Evolutionary conservation across 73 alveolate species (phyloP).

Genomic region (Durusdinium trenchii): DNA sequence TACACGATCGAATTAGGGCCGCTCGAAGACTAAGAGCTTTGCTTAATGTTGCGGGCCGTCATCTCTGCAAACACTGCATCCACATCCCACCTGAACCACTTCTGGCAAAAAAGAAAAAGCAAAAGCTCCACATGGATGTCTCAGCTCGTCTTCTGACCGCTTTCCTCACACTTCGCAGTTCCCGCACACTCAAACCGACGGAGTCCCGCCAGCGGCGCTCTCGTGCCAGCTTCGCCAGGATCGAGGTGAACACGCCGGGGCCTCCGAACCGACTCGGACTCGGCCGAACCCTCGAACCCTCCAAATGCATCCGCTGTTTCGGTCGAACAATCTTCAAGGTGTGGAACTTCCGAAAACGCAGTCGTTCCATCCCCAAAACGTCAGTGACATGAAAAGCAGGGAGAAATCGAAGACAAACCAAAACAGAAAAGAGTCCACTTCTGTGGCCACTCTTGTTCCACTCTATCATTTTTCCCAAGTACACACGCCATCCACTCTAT

Average conservation of each 20-base stretch:
- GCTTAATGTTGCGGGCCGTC: constrained; percentile 88
- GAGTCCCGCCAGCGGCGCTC: not conserved
- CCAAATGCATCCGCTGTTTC: no score
- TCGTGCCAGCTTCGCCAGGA: constrained; percentile 60
- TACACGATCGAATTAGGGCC: not conserved
- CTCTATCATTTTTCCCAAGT: no score
- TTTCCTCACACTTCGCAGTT: not conserved
- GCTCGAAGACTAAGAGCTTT: not conserved
- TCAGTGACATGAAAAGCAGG: no score
- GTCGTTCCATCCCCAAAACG: no score
- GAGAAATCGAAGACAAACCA: no score
- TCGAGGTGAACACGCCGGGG: constrained; percentile 91
- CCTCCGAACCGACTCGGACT: no score
- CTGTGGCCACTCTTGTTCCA: no score
- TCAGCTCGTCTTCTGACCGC: not conserved
- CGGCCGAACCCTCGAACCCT: no score
- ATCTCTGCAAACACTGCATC: constrained; percentile 84
- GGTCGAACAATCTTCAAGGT: no score
- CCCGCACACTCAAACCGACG: not conserved
- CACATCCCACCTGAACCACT: constrained; percentile 83
- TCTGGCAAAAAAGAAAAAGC: not conserved
- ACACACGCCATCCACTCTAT: no score
- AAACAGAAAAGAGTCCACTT: no score
- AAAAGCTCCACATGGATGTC: not conserved
- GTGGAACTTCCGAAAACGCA: no score